Evolutionary conservation across 352 stramenopile genomes (phyloP).

Genomic region (Globisporangium ultimum): DNA sequence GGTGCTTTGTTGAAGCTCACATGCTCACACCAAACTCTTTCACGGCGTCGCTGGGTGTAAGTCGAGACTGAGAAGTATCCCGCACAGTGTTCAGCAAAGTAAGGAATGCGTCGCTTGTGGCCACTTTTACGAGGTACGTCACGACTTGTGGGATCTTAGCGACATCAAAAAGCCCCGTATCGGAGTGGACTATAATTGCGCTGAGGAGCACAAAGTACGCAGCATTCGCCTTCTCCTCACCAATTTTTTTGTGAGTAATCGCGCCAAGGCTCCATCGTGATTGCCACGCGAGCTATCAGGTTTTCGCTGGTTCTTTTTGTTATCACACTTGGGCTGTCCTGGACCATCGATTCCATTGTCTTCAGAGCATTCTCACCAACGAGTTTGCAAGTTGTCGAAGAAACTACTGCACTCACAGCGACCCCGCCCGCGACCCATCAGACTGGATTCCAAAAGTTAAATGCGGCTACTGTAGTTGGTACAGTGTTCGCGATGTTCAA

Average conservation of each 20-base stretch:
- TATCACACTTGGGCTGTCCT: background rate
- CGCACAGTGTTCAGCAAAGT: background rate
- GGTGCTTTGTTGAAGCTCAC: background rate
- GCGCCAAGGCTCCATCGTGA: background rate
- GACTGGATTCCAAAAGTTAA: background rate
- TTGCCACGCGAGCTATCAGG: background rate
- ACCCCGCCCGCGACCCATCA: background rate
- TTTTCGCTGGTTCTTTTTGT: background rate
- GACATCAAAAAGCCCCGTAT: background rate
- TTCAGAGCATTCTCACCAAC: background rate
- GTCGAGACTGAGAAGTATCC: background rate
- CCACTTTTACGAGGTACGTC: background rate
- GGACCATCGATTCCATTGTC: background rate
- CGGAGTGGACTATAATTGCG: background rate
- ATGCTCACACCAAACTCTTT: background rate
- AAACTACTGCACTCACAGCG: background rate
- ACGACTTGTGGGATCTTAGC: background rate
- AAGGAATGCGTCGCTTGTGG: background rate
- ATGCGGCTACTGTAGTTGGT: background rate
- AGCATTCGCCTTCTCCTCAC: background rate
- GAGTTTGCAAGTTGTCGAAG: background rate
- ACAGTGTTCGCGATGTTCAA: background rate
- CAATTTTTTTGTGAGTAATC: background rate
- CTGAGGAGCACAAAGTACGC: background rate
- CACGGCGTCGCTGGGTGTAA: background rate